Evolutionary conservation across 495 filamentous ascomycete genomes (phyloP), one percentile per base, ranked within the genome.

Genomic region (Hypoxylon crocopeplum): DNA sequence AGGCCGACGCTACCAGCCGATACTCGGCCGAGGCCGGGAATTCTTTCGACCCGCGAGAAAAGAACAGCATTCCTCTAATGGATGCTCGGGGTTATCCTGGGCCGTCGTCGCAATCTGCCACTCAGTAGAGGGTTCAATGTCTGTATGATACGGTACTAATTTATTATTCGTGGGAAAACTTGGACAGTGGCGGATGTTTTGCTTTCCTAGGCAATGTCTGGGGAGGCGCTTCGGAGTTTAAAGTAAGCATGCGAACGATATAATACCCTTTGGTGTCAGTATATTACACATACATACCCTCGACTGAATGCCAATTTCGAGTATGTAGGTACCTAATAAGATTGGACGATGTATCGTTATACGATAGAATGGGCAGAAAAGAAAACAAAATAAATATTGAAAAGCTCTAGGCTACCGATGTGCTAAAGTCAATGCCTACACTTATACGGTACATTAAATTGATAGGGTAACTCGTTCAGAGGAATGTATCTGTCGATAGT

Each of bases 1-100:
- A 78, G 12, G 69, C 48, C 13, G 77, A 78, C 44, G 64, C 57
- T 15, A 68, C 36, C n/a, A 77, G 75, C 44, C 59, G 74, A 36
- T 80, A 72, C 47, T 73, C 70, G 1, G 59, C 34, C 13, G 71
- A 74, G 2, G 49, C 48, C 7, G 49, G 55, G 8, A 46, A 54
- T 21, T 48, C 63, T 1, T 72, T 68, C 37, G 64, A 71, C 13
- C 59, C 65, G 13, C 59, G 64, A 19, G 70, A 73, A 55, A 73
- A 74, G 57, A 71, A 74, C 36, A 70, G 65, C 56, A 72, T 74
- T 34, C 71, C 71, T 4, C 44, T 74, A 7, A 67, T 70, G 49
- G 69, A 72, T 45, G 33, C 63, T 1, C 56, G 70, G 2, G 46
- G 30, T 15, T 73, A 68, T 48, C 15, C 44, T 20, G 62, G 53